Base-by-base conservation (phyloP, 345 rosid genomes). In the Zanthoxylum bungeanum region DNA sequence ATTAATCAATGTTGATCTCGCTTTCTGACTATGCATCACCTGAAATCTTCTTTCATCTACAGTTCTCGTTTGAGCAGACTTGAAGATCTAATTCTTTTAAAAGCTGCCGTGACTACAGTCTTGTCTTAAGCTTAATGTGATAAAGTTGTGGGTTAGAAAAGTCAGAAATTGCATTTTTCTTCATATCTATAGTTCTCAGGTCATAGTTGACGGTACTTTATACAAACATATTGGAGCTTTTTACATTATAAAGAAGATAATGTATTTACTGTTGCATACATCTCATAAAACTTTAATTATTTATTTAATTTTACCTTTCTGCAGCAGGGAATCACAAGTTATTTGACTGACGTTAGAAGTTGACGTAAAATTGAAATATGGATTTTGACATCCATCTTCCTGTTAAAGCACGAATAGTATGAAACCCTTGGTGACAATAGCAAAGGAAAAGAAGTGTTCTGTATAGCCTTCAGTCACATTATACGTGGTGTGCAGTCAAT, bases 301-400 rank as follows among this genome's bases (percentile, higher is more conserved):
- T 39, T 49, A 37, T 64, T 12, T 64, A 1, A 9, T 16, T 40
- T 2, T 16, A 12, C 49, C 49, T 44, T 27, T 67, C 44, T 62
- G 28, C 22, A 61, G 28, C 79, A 81, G 84, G 77, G 51, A 52
- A 68, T 24, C 7, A 25, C 69, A 64, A 66, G 21, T 44, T 27
- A 59, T 28, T 66, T 30, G 4, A 58, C 56, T 46, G 44, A 44
- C 16, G 1, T 28, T 59, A 14, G 11, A 44, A 52, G 73, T 56
- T 40, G 58, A 33, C 37, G 24, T 52, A 44, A 19, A 47, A 47
- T 31, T 28, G 57, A 73, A 4, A 55, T n/a, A 65, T 33, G 55
- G 34, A 2, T 71, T 25, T 24, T 57, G 9, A 75, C 46, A 64
- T 17, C 28, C 30, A 17, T 33, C 55, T 10, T 33, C 19, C 10